A percentile compares a stretch with the other conserved stretches of the same genome.
phyloP scores from a whole-genome alignment of 306 rosid species.

The Castanea sativa region DNA sequence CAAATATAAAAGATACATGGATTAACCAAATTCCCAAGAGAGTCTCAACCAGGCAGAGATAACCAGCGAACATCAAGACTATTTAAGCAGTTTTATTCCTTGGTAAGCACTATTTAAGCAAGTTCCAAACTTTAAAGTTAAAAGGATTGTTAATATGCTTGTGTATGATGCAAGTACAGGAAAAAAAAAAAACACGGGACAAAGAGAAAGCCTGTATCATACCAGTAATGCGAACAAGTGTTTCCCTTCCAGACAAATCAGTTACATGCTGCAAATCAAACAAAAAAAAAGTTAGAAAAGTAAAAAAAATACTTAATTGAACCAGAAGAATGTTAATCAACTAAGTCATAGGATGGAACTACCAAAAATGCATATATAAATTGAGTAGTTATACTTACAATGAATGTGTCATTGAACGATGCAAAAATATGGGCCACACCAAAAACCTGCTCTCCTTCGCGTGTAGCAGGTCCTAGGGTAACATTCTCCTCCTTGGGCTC shows the following conservation, averaged over 20 bases:
- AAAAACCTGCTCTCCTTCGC: slow-evolving; percentile 48
- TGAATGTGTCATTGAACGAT: slow-evolving; percentile 49
- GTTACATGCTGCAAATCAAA: slow-evolving; percentile 66
- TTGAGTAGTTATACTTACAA: slow-evolving; percentile 20
- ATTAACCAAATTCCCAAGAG: no score
- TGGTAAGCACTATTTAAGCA: no score
- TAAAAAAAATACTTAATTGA: no score
- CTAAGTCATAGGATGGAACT: background rate
- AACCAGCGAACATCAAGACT: no score
- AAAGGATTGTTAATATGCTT: background rate
- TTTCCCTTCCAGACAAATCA: slow-evolving; percentile 89
- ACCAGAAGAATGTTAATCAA: background rate
- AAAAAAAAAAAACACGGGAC: background rate
- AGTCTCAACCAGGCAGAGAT: no score
- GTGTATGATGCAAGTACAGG: background rate
- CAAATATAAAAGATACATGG: background rate
- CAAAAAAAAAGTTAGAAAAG: background rate
- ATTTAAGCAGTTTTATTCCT: no score
- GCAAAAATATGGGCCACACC: slow-evolving; percentile 53
- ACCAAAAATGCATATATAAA: background rate
- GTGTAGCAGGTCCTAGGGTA: slow-evolving; percentile 46
- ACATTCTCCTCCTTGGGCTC: slow-evolving; percentile 58
- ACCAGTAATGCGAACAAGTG: slow-evolving; percentile 82
- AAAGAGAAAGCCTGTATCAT: background rate
- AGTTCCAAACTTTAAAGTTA: background rate